Evolutionary conservation across 768 basidiomycete genomes (phyloP).

Genomic region (Suillus hirtellus): DNA sequence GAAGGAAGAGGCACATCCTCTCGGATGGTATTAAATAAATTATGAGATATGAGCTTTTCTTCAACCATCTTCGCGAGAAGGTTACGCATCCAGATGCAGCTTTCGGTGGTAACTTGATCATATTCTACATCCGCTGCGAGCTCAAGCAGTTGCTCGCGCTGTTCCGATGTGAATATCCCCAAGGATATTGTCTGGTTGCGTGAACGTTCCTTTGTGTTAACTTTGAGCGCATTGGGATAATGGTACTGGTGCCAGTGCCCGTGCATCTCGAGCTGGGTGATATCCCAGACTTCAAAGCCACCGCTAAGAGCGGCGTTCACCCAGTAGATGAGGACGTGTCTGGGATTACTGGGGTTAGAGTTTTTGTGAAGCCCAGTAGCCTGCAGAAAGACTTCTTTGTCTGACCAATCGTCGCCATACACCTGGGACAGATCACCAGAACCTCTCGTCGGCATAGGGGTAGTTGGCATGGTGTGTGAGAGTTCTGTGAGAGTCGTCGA

Average conservation of each 20-base stretch:
- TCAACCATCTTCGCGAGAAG: conserved; percentile 20
- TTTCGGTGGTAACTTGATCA: conserved; percentile 12
- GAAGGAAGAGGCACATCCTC: background rate
- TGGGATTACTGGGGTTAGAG: background rate
- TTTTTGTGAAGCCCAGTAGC: conserved; percentile 10
- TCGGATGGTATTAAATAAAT: background rate
- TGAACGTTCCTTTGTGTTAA: conserved; percentile 18
- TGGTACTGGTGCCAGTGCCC: conserved; percentile 21
- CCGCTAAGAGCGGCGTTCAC: conserved; percentile 24
- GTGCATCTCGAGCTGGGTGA: conserved; percentile 23
- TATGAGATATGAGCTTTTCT: conserved; percentile 16
- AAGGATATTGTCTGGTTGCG: conserved; percentile 17
- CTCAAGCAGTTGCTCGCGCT: conserved; percentile 29
- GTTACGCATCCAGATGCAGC: conserved; percentile 20
- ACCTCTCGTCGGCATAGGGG: conserved; percentile 4
- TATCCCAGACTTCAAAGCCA: conserved; percentile 29
- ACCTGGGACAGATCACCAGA: background rate
- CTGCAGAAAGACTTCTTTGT: conserved; percentile 28
- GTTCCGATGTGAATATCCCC: conserved; percentile 23
- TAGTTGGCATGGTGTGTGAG: background rate
- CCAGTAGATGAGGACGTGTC: conserved; percentile 27
- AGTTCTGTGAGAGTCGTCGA: background rate
- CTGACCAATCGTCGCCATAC: conserved; percentile 23
- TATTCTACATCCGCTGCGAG: conserved; percentile 28
- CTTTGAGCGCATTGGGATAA: conserved; percentile 30